Evolutionary conservation across 129 eudicot species (phyloP).

Genomic region (Artemisia argyi): DNA sequence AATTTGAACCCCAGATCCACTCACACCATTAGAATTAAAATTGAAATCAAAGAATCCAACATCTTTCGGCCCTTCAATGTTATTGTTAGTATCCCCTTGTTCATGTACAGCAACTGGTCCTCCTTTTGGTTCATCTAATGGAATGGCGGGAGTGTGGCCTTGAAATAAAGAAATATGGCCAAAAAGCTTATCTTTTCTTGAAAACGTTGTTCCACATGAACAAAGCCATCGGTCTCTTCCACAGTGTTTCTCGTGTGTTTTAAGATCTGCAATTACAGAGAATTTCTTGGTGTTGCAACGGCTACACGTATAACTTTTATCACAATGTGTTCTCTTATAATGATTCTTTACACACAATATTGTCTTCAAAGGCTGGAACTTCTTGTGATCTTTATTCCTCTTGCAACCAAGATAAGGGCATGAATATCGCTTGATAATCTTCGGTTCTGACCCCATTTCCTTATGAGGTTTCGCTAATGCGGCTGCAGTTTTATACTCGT

Average conservation of each 20-base stretch:
- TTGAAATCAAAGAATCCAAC: slow-evolving; percentile 47
- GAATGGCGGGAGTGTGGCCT: slow-evolving; percentile 99
- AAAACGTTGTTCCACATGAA: slow-evolving; percentile 95
- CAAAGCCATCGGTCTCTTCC: slow-evolving; percentile 95
- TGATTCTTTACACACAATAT: slow-evolving; percentile 92
- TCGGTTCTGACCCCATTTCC: slow-evolving; percentile 58
- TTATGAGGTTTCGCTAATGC: slow-evolving; percentile 92
- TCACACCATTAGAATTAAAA: slow-evolving; percentile 46
- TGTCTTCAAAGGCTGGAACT: slow-evolving; percentile 90
- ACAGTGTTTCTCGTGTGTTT: slow-evolving; percentile 96
- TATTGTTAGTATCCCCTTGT: slow-evolving; percentile 45
- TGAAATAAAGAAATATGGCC: slow-evolving; percentile 93
- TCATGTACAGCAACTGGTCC: slow-evolving; percentile 31
- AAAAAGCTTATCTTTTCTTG: slow-evolving; percentile 94
- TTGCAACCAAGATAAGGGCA: slow-evolving; percentile 91
- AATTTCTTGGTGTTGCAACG: slow-evolving; percentile 88
- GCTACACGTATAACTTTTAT: slow-evolving; percentile 91
- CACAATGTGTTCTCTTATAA: slow-evolving; percentile 95
- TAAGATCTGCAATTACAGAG: slow-evolving; percentile 92
- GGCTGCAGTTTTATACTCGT: slow-evolving; percentile 94
- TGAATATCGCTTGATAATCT: slow-evolving; percentile 75
- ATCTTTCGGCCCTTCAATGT: slow-evolving; percentile 41
- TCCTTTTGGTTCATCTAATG: slow-evolving; percentile 54
- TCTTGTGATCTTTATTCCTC: slow-evolving; percentile 87
- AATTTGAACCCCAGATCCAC: slow-evolving; percentile 29